Conservation (phyloP, 768 basidiomycete species). For the Termitomyces sp. region DNA sequence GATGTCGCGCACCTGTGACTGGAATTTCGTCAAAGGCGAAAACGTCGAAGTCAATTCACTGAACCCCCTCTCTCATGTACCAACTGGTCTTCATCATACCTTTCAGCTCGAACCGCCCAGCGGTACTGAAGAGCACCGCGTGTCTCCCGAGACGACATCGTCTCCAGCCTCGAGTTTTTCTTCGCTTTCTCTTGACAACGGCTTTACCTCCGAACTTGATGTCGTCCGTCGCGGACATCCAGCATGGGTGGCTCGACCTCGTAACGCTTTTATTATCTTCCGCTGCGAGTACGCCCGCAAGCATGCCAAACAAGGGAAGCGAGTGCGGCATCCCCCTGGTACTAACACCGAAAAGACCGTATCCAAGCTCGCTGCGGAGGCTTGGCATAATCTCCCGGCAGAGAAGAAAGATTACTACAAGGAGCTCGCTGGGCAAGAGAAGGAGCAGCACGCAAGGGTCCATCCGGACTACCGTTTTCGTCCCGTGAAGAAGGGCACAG, state of each 20-base stretch:
- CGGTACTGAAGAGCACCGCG: background rate
- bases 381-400: constrained; percentile 57
- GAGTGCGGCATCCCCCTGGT: constrained; percentile 28
- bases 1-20: constrained; percentile 24
- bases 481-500: constrained; percentile 38
- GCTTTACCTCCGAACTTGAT: constrained; percentile 10
- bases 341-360: constrained; percentile 45
- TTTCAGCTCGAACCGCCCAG: background rate
- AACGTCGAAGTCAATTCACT: constrained; percentile 4
- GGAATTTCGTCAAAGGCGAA: constrained; percentile 23
- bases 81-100: constrained; percentile 9
- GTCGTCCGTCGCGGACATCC: constrained; percentile 42
- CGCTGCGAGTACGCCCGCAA: constrained; percentile 56
- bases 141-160: background rate
- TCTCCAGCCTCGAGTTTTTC: constrained; percentile 20
- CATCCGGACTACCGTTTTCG: constrained; percentile 63
- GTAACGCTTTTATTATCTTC: constrained; percentile 70
- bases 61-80: background rate
- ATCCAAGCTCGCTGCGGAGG: constrained; percentile 72
- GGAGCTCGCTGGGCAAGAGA: constrained; percentile 48
- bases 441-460: constrained; percentile 46
- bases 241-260: constrained; percentile 59
- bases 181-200: constrained; percentile 18
- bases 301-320: constrained; percentile 33
- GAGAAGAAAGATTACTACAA: constrained; percentile 47